A percentile compares a stretch with the other conserved stretches of the same genome.
Evolutionary conservation across 768 basidiomycete genomes (phyloP).

Genomic region (Tulasnella sp.): DNA sequence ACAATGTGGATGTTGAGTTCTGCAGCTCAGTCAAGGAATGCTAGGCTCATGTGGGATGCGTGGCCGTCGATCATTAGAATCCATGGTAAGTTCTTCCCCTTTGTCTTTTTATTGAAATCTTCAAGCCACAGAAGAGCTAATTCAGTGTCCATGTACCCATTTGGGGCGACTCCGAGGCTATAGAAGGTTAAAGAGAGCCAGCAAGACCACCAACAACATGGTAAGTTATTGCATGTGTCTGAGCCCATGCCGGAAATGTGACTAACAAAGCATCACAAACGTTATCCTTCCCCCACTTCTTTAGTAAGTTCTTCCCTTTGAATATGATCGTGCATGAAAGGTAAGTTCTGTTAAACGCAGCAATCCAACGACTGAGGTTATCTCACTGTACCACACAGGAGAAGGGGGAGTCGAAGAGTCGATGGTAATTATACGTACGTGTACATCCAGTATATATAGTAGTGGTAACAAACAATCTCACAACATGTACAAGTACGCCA

Average conservation of each 20-base stretch:
- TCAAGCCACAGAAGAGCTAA: background rate
- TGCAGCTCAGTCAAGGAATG: slow-evolving; percentile 36
- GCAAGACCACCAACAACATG: background rate
- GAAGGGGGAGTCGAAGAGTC: too few species aligned
- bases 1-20: slow-evolving; percentile 36
- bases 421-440: too few species aligned
- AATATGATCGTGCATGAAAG: slow-evolving; percentile 13
- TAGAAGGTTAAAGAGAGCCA: background rate
- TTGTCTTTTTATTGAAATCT: background rate
- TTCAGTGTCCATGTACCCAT: background rate
- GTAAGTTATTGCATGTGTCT: background rate
- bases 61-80: slow-evolving; percentile 44
- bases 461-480: too few species aligned
- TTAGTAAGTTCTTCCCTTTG: slow-evolving; percentile 17
- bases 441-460: too few species aligned
- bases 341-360: too few species aligned
- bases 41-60: slow-evolving; percentile 36
- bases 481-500: too few species aligned
- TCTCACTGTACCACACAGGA: too few species aligned
- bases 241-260: background rate
- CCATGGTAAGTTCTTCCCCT: slow-evolving; percentile 28
- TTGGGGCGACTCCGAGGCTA: background rate
- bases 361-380: too few species aligned
- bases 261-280: slow-evolving; percentile 3
- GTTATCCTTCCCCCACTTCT: slow-evolving; percentile 15